Conservation (phyloP, 345 rosid species). For the Citropsis articulata region DNA sequence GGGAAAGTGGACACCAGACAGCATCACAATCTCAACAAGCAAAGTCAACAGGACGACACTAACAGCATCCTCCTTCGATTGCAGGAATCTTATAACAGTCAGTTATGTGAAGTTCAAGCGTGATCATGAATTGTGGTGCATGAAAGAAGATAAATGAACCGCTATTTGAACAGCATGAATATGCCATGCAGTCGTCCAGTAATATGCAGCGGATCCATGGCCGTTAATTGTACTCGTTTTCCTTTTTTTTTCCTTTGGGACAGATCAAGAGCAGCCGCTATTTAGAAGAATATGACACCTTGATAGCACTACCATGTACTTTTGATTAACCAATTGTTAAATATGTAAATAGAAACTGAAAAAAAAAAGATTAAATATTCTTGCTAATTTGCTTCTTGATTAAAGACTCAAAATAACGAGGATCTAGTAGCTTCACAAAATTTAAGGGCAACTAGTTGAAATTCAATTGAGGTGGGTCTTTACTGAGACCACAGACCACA, state of each 20-base stretch:
- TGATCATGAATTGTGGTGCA: neutral
- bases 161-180: conserved; percentile 8
- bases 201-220: neutral
- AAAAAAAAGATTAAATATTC: neutral
- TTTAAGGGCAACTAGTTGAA: neutral
- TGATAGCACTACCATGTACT: neutral
- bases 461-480: neutral
- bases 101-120: neutral
- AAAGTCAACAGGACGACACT: conserved; percentile 38
- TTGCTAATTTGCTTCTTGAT: neutral
- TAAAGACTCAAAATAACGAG: neutral
- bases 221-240: neutral
- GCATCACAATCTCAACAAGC: conserved; percentile 36
- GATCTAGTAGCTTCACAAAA: neutral
- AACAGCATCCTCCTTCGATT: conserved; percentile 14
- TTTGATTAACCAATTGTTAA: neutral
- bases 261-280: neutral
- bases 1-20: conserved; percentile 11
- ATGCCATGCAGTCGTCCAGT: neutral
- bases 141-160: neutral
- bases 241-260: neutral
- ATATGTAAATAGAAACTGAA: neutral
- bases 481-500: neutral
- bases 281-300: conserved; percentile 5
- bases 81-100: conserved; percentile 22